phyloP scores from a whole-genome alignment of 768 basidiomycete genomes.

The Rhodosporidiobolus odoratus region DNA sequence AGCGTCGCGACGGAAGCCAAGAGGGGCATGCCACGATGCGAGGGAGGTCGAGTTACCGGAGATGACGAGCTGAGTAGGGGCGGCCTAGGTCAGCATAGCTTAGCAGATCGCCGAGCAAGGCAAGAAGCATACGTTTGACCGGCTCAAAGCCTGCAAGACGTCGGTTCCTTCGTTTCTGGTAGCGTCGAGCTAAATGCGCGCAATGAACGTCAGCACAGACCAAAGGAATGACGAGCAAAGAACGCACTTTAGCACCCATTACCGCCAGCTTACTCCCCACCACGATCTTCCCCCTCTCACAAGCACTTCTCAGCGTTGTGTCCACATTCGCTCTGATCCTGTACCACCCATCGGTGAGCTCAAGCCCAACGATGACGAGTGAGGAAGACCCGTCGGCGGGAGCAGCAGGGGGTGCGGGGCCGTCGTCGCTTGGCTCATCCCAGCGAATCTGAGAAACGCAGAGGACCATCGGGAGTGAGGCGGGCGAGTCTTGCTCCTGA shows the following conservation, averaged over 20 bases:
- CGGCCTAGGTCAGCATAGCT: too few relatives aligned
- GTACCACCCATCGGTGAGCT: slow-evolving; percentile 99
- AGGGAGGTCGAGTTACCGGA: slow-evolving; percentile 80
- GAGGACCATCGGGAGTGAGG: slow-evolving; percentile 74
- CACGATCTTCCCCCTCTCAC: slow-evolving; percentile 60
- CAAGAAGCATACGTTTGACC: slow-evolving; percentile 11
- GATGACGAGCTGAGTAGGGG: slow-evolving; percentile 52
- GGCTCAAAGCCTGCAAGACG: slow-evolving; percentile 68
- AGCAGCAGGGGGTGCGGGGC: background rate
- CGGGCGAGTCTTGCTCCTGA: slow-evolving; percentile 72
- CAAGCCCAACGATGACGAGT: slow-evolving; percentile 58
- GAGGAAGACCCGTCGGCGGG: slow-evolving; percentile 41
- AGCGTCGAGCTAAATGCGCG: slow-evolving; percentile 61
- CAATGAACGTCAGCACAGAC: background rate
- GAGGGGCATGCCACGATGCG: slow-evolving; percentile 77
- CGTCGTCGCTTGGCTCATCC: slow-evolving; percentile 46
- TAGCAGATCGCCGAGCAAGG: background rate
- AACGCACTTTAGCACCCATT: slow-evolving; percentile 68
- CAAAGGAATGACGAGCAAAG: background rate
- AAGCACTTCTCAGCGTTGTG: slow-evolving; percentile 63
- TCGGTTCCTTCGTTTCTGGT: slow-evolving; percentile 68
- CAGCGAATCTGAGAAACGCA: slow-evolving; percentile 70
- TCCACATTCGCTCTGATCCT: slow-evolving; percentile 72
- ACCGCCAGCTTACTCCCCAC: slow-evolving; percentile 79
- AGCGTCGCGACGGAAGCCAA: slow-evolving; percentile 66